These are phyloP conservation scores for Russula sp. DNA, from an alignment of 768 basidiomycete species.

Conservation along the genomic window DNA sequence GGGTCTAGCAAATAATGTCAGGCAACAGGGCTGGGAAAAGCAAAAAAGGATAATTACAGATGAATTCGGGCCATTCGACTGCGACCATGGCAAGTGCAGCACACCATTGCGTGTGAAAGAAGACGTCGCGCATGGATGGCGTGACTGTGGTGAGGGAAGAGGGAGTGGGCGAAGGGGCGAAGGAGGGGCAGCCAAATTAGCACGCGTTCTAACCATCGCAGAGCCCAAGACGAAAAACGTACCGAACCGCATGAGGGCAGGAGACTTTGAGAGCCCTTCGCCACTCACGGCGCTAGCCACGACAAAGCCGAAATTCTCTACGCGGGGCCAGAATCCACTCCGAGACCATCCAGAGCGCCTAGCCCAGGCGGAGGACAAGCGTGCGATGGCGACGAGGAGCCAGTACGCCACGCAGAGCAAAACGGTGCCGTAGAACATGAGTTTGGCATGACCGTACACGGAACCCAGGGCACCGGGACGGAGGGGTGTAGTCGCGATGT, in stretches of 20 bases:
- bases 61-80: slow-evolving; percentile 90
- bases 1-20: slow-evolving; percentile 56
- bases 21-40: slow-evolving; percentile 5
- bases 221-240: slow-evolving; percentile 36
- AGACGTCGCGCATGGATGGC: slow-evolving; percentile 86
- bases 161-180: neutral
- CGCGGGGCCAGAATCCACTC: slow-evolving; percentile 61
- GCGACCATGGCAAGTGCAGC: slow-evolving; percentile 88
- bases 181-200: neutral
- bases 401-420: slow-evolving; percentile 77
- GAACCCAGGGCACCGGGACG: slow-evolving; percentile 50
- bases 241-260: slow-evolving; percentile 89
- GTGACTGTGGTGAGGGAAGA: slow-evolving; percentile 54
- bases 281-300: slow-evolving; percentile 92
- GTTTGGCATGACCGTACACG: slow-evolving; percentile 63
- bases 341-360: slow-evolving; percentile 61
- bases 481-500: slow-evolving; percentile 74
- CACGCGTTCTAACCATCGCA: neutral
- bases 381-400: slow-evolving; percentile 73
- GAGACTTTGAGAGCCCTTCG: slow-evolving; percentile 78
- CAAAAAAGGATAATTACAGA: slow-evolving; percentile 58
- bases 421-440: slow-evolving; percentile 73
- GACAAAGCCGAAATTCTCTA: slow-evolving; percentile 84
- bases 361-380: slow-evolving; percentile 82
- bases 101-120: slow-evolving; percentile 94